Conservation (phyloP, 2,329 filamentous ascomycete species). For the Ceratocystis colombiana region DNA sequence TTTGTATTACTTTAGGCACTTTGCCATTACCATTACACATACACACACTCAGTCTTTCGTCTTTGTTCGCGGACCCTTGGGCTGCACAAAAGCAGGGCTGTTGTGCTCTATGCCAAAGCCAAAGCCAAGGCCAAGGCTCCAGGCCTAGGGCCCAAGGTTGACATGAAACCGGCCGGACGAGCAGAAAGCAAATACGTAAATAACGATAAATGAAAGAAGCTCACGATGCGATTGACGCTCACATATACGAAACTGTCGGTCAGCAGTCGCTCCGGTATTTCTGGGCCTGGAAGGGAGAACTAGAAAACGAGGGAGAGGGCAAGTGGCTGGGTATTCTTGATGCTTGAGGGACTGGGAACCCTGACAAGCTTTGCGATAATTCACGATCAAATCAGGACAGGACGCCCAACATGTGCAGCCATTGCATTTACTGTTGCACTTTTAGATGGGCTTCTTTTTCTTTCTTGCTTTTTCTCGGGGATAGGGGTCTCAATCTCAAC, state of each 20-base stretch:
- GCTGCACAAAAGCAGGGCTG: too few relatives aligned
- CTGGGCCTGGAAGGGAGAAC: background rate
- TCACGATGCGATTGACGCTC: too few relatives aligned
- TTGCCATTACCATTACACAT: too few relatives aligned
- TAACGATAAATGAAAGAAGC: background rate
- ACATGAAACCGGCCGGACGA: background rate
- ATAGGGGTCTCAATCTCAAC: background rate
- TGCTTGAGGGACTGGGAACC: background rate
- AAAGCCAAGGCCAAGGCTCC: too few relatives aligned
- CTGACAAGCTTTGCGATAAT: constrained; percentile 4
- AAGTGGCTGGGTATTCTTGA: background rate
- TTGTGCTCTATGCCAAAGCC: too few relatives aligned
- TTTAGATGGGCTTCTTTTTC: background rate
- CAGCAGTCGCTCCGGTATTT: background rate
- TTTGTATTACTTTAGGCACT: background rate
- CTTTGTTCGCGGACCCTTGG: too few relatives aligned
- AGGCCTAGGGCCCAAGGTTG: background rate
- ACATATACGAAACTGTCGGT: background rate
- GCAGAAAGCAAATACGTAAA: background rate
- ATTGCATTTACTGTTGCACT: too few relatives aligned
- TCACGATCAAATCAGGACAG: background rate
- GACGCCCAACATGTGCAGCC: too few relatives aligned
- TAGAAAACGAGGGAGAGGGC: constrained; percentile 1
- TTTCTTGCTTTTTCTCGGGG: background rate
- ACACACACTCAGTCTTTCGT: too few relatives aligned